Base-by-base conservation (phyloP, 2,329 filamentous ascomycete species). In the Paecilomyces sp. region DNA sequence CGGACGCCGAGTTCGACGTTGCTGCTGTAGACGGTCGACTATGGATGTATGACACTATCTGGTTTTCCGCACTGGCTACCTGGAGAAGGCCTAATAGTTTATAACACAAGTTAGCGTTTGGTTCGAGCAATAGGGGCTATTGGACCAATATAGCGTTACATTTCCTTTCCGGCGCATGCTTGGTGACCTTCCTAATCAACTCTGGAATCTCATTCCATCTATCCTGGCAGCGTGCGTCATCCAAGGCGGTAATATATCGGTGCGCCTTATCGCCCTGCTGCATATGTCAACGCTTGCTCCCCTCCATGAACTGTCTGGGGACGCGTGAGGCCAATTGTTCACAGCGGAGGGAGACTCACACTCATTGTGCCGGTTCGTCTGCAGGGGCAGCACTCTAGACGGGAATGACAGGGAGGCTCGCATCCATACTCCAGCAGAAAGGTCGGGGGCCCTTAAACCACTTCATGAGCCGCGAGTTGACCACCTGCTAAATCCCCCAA, bases 111-210 rank as follows among this genome's bases (percentile, higher is more conserved):
- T 68, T 59, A 64, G 65, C 58, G 31, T 65, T 53, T 53, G 59
- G 58, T 31, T 60, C 53, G 58, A 31, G 53, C 57, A 56, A 56
- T 57, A 47, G 58, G 57, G 55, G 41, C 55, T 33, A 55, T 54
- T n/a, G 34, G 30, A 51, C 59, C 54, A 54, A 58, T 60, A 57
- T 52, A 54, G 59, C 54, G 62, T 72, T 88, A 97, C 93, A 96
- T 76, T 85, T 85, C 74, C 90, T 85, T 62, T 90, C 85, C 50
- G 92, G 88, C 67, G 92, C 90, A 83, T 99, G 93, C 76, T 99
- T 97, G 70, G 89, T 89, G 70, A 97, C 84, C 77, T 99, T 99
- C 73, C 93, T 87, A 68, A 94, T 88, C 64, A 96, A 83, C 78
- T 97, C 93, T 28, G 91, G 90, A 31, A 97, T 84, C 31, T 90